A percentile compares a stretch with the other conserved stretches of the same genome.
Conservation (phyloP, 495 filamentous ascomycete genomes). For the Delitschia confertaspora region DNA sequence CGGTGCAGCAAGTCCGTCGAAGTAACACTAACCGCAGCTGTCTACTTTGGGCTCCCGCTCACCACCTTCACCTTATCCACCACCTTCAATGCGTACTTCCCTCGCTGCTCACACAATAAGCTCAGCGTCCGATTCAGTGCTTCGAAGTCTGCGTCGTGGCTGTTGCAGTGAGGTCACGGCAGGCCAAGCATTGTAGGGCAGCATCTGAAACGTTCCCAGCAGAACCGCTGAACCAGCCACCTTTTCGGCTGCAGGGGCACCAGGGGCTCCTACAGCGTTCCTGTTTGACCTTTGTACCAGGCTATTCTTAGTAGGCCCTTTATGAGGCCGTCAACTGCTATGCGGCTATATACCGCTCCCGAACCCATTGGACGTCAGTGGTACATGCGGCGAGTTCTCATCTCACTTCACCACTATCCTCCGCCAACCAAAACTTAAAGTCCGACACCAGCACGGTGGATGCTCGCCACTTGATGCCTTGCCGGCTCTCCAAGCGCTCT, state of each 20-base stretch:
- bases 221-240: slow-evolving; percentile 20
- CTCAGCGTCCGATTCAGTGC: background rate
- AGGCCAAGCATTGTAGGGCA: slow-evolving; percentile 28
- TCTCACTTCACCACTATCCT: background rate
- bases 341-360: slow-evolving; percentile 23
- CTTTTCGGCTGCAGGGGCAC: slow-evolving; percentile 15
- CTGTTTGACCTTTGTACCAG: slow-evolving; percentile 26
- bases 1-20: no score
- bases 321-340: slow-evolving; percentile 10
- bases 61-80: background rate
- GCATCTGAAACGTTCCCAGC: slow-evolving; percentile 19
- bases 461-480: slow-evolving; percentile 3
- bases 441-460: background rate
- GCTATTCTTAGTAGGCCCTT: slow-evolving; percentile 18
- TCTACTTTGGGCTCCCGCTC: slow-evolving; percentile 1
- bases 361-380: slow-evolving; percentile 19
- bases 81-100: background rate
- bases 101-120: background rate
- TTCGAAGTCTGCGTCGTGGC: slow-evolving; percentile 1
- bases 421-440: slow-evolving; percentile 16
- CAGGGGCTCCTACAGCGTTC: slow-evolving; percentile 1
- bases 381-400: slow-evolving; percentile 12
- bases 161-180: background rate
- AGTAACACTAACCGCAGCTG: no score
- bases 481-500: slow-evolving; percentile 1